phyloP scores from a whole-genome alignment of 2,329 filamentous ascomycete species.

The Colletotrichum viniferum region DNA sequence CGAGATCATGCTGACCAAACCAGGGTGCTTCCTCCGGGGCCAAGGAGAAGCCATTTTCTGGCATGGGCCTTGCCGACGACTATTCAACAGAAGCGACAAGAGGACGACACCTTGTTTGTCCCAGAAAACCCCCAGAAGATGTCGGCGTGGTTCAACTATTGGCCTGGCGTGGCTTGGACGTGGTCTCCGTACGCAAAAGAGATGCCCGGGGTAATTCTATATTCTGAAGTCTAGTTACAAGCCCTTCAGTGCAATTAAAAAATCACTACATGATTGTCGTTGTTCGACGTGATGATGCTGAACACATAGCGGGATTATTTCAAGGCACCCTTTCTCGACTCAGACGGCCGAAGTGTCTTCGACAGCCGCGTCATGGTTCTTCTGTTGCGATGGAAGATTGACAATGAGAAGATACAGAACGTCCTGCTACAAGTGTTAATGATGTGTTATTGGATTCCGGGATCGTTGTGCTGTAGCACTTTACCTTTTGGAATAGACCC shows the following conservation, averaged over 20 bases:
- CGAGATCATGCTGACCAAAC: background rate
- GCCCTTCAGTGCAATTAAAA: background rate
- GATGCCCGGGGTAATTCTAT: conserved; percentile 34
- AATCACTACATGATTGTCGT: background rate
- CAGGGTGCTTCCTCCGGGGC: conserved; percentile 35
- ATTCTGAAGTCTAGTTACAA: conserved; percentile 34
- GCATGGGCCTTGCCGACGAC: conserved; percentile 61
- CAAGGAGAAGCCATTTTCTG: conserved; percentile 57
- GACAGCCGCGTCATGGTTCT: background rate
- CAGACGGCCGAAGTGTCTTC: background rate
- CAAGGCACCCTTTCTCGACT: background rate
- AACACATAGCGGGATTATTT: background rate
- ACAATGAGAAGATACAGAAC: conserved; percentile 11
- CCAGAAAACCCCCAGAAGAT: conserved; percentile 40
- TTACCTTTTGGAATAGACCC: conserved; percentile 10
- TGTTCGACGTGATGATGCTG: background rate
- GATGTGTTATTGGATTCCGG: background rate
- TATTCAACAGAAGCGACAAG: conserved; percentile 46
- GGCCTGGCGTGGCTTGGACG: conserved; percentile 41
- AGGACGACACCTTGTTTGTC: conserved; percentile 36
- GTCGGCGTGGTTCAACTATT: conserved; percentile 35
- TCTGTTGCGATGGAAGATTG: background rate
- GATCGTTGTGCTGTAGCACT: rapidly evolving
- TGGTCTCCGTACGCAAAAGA: conserved; percentile 39
- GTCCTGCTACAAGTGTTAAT: background rate